Evolutionary conservation across 352 stramenopile species (phyloP).

Genomic region (Globisporangium irregulare): DNA sequence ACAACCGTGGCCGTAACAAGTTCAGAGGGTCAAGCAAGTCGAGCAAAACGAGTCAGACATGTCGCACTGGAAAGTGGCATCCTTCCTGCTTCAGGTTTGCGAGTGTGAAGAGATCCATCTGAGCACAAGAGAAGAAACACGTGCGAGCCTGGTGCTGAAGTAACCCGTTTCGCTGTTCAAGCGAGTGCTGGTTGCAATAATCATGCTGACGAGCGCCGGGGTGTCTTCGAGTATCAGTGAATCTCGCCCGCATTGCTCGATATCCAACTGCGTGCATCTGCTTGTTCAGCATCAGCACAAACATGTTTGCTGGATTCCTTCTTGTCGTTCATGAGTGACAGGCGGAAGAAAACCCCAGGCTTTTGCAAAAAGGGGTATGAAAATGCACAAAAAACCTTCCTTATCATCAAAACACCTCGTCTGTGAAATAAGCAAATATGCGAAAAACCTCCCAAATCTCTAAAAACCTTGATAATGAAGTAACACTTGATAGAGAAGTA

Average conservation of each 20-base stretch:
- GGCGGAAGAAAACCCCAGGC: background rate
- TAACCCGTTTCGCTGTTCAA: background rate
- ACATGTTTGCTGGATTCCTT: background rate
- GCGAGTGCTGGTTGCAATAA: background rate
- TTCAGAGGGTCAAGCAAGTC: background rate
- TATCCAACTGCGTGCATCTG: background rate
- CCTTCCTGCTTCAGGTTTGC: background rate
- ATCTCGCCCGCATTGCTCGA: too few species aligned
- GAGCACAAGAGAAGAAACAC: background rate
- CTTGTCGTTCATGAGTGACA: background rate
- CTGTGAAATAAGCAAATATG: background rate
- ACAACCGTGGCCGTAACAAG: background rate
- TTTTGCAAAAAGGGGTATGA: background rate
- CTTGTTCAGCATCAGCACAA: too few species aligned
- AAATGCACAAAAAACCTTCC: background rate
- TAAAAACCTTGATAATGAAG: background rate
- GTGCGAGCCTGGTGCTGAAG: background rate
- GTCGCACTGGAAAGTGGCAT: conserved; percentile 9
- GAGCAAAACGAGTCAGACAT: conserved; percentile 3
- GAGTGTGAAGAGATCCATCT: background rate
- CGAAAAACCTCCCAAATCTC: background rate
- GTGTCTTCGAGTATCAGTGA: background rate
- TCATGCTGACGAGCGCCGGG: background rate
- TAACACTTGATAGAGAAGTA: background rate
- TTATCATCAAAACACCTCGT: conserved; percentile 5